These are phyloP conservation scores for Dendrobium officinale DNA, from an alignment of 106 monocot species.

Conservation along the genomic window DNA sequence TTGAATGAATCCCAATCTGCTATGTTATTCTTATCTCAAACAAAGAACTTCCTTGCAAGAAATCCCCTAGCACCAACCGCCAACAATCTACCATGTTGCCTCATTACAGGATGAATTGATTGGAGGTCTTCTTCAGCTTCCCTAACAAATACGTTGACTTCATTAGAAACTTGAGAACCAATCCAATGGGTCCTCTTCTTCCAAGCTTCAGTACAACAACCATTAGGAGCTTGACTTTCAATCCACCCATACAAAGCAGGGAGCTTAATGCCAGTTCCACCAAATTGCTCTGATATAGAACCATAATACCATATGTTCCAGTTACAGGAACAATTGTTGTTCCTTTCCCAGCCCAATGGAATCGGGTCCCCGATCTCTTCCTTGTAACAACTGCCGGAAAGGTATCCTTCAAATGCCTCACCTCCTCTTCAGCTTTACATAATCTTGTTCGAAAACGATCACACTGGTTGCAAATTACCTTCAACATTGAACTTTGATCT, in stretches of 20 bases:
- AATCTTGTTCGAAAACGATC: constrained; percentile 82
- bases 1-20: constrained; percentile 63
- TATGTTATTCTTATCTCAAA: constrained; percentile 19
- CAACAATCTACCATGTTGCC: constrained; percentile 79
- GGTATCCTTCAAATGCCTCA: too few relatives aligned
- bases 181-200: constrained; percentile 83
- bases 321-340: too few relatives aligned
- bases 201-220: constrained; percentile 89
- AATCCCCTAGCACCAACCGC: constrained; percentile 97
- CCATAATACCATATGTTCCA: too few relatives aligned
- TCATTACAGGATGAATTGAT: constrained; percentile 63
- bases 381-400: too few relatives aligned
- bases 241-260: constrained; percentile 78
- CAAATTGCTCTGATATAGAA: constrained; percentile 61
- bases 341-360: too few relatives aligned
- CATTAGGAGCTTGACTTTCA: constrained; percentile 73
- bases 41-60: constrained; percentile 55
- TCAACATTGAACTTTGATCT: constrained; percentile 98
- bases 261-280: constrained; percentile 87
- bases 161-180: constrained; percentile 55
- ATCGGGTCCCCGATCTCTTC: too few relatives aligned
- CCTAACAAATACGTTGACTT: constrained; percentile 51
- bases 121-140: constrained; percentile 76
- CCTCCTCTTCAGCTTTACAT: constrained; percentile 84
- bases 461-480: constrained; percentile 96